phyloP scores from a whole-genome alignment of 2,329 filamentous ascomycete genomes.

The Fusarium zealandicum region DNA sequence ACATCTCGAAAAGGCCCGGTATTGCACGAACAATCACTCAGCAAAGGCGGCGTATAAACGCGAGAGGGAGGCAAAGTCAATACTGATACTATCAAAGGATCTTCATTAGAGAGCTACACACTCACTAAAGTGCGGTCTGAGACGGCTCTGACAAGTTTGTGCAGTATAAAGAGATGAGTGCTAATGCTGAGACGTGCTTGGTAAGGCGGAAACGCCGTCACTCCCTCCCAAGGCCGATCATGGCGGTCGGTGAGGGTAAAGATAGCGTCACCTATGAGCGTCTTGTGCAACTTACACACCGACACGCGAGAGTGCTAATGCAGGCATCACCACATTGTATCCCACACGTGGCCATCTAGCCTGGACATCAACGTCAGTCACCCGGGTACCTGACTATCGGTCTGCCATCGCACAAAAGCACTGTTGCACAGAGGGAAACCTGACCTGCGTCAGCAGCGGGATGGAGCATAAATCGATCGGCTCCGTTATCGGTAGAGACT shows the following conservation, averaged over 20 bases:
- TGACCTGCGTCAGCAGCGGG: conserved; percentile 1
- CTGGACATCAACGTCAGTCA: conserved; percentile 1
- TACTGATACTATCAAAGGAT: background rate
- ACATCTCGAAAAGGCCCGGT: background rate
- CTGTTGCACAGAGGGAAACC: conserved; percentile 10
- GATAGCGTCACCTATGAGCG: background rate
- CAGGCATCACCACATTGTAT: background rate
- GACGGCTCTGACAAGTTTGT: too few species aligned
- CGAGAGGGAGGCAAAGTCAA: background rate
- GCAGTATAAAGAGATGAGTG: too few species aligned
- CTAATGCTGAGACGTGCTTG: too few species aligned
- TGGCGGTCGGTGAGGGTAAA: background rate
- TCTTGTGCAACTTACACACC: background rate
- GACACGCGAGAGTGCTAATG: background rate
- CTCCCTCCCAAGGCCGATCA: background rate
- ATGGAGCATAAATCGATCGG: conserved; percentile 17
- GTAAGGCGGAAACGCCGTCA: too few species aligned
- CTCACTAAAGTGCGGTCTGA: too few species aligned
- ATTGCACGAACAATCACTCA: background rate
- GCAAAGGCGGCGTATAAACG: background rate
- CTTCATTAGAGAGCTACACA: too few species aligned
- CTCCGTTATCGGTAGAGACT: conserved; percentile 15
- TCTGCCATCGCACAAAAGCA: conserved; percentile 1
- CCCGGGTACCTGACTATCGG: conserved; percentile 10
- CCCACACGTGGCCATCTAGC: background rate